Percentiles rank a stretch among this genome's conserved stretches.
Conservation (phyloP, 2,329 filamentous ascomycete species). For the Volutella citrinella region DNA sequence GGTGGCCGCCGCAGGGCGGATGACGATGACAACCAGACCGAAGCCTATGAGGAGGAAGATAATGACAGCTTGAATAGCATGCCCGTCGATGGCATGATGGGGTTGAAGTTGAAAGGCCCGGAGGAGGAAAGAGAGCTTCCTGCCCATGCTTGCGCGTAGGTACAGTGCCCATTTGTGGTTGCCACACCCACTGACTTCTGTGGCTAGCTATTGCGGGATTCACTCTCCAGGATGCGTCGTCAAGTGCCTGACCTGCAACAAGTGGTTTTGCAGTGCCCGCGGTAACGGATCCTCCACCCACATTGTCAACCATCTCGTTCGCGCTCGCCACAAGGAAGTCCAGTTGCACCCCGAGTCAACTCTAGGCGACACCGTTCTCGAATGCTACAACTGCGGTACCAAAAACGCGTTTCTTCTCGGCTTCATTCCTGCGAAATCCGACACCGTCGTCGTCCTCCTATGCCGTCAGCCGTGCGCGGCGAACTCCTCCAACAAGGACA, state of each 20-base stretch:
- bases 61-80: slow-evolving; percentile 74
- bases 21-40: slow-evolving; percentile 86
- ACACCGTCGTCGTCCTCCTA: slow-evolving; percentile 93
- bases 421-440: slow-evolving; percentile 97
- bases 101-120: slow-evolving; percentile 50
- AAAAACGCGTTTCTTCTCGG: slow-evolving; percentile 98
- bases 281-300: slow-evolving; percentile 96
- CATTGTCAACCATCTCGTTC: slow-evolving; percentile 96
- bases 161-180: slow-evolving; percentile 24
- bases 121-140: slow-evolving; percentile 92
- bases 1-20: slow-evolving; percentile 69
- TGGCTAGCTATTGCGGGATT: slow-evolving; percentile 84
- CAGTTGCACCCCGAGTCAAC: slow-evolving; percentile 92
- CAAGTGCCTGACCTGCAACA: slow-evolving; percentile 91
- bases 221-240: slow-evolving; percentile 94
- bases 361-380: slow-evolving; percentile 90
- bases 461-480: slow-evolving; percentile 96
- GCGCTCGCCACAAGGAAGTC: slow-evolving; percentile 97
- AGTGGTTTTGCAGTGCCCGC: slow-evolving; percentile 98
- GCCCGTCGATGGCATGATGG: slow-evolving; percentile 72
- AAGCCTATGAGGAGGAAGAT: slow-evolving; percentile 81
- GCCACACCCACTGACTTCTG: slow-evolving; percentile 20
- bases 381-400: slow-evolving; percentile 99
- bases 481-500: slow-evolving; percentile 94
- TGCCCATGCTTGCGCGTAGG: slow-evolving; percentile 92